A percentile compares a stretch with the other conserved stretches of the same genome.
phyloP scores from a whole-genome alignment of 2,329 filamentous ascomycete species.

The Nothophaeocryptopus gaeumannii region DNA sequence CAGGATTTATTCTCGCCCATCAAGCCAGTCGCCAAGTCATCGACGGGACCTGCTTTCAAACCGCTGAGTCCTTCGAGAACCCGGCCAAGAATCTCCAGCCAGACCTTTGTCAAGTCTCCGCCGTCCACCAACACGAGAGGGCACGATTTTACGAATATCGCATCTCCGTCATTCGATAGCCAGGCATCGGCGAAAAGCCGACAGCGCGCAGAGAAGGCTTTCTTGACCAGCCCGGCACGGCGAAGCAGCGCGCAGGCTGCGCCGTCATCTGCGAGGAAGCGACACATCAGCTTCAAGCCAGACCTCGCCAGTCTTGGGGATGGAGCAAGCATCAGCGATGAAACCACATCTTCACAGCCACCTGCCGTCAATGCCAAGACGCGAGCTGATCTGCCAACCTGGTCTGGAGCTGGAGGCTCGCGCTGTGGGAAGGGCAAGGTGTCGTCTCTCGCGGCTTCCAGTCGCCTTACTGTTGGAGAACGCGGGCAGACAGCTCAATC shows the following conservation, averaged over 20 bases:
- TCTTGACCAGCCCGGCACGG: slow-evolving; percentile 1
- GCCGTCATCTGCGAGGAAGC: slow-evolving; percentile 9
- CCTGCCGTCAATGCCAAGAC: slow-evolving; percentile 15
- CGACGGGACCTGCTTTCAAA: slow-evolving; percentile 1
- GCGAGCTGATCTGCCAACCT: not conserved
- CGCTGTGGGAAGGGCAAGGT: no score
- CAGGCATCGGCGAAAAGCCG: not conserved
- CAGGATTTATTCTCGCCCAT: slow-evolving; percentile 39
- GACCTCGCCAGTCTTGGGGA: slow-evolving; percentile 2
- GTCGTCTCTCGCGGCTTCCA: no score
- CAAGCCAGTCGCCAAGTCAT: slow-evolving; percentile 21
- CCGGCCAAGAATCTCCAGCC: slow-evolving; percentile 35
- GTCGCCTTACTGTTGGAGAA: no score
- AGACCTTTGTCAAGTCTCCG: slow-evolving; percentile 31
- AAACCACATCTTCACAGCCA: not conserved
- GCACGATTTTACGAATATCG: no score
- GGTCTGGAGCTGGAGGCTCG: no score
- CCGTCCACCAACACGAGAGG: not conserved
- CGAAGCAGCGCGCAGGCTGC: slow-evolving; percentile 9
- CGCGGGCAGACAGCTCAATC: no score
- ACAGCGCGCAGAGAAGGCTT: not conserved
- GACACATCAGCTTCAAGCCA: slow-evolving; percentile 18
- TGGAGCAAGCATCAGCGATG: slow-evolving; percentile 11
- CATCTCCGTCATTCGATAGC: slow-evolving; percentile 1
- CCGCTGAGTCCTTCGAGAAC: slow-evolving; percentile 19